phyloP scores from a whole-genome alignment of 1,284 basidiomycete species.

The Ustilago xerochloae region DNA sequence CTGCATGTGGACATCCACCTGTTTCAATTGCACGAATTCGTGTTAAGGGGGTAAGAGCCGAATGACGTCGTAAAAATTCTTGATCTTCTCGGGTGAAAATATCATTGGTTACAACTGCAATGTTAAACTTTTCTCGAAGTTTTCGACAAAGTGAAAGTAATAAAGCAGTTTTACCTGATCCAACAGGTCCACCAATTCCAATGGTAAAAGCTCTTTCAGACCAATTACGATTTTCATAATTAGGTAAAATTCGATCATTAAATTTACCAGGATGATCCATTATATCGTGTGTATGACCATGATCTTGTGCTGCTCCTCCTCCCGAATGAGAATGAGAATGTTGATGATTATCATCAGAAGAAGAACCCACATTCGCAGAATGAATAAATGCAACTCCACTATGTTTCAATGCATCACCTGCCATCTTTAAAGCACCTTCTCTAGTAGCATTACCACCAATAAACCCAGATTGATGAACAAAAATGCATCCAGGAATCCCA shows the following conservation, averaged over 20 bases:
- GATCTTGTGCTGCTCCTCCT: conserved; percentile 37
- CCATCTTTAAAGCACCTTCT: conserved; percentile 86
- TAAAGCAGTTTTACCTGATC: conserved; percentile 95
- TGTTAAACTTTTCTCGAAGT: conserved; percentile 85
- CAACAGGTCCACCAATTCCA: conserved; percentile 94
- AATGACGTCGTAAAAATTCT: conserved; percentile 93
- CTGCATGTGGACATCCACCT: conserved; percentile 69
- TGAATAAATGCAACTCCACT: conserved; percentile 31
- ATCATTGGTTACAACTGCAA: conserved; percentile 75
- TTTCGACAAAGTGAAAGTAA: conserved; percentile 89
- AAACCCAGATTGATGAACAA: conserved; percentile 94
- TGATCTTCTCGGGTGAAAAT: conserved; percentile 84
- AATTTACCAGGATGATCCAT: conserved; percentile 78
- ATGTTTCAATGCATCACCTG: conserved; percentile 73
- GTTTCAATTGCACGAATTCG: conserved; percentile 97
- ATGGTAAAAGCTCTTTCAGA: conserved; percentile 94
- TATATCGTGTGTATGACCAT: conserved; percentile 64
- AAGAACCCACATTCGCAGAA: conserved; percentile 17
- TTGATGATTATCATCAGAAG: conserved; percentile 21
- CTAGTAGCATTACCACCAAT: conserved; percentile 92
- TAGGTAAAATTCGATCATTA: conserved; percentile 89
- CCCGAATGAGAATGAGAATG: conserved; percentile 31
- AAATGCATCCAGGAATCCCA: conserved; percentile 83
- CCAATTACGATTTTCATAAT: conserved; percentile 86
- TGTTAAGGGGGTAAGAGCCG: conserved; percentile 79